Percentiles rank a stretch among this genome's conserved stretches.
These are phyloP conservation scores for Leccinellum albellum DNA, from an alignment of 768 basidiomycete species.

Conservation along the genomic window DNA sequence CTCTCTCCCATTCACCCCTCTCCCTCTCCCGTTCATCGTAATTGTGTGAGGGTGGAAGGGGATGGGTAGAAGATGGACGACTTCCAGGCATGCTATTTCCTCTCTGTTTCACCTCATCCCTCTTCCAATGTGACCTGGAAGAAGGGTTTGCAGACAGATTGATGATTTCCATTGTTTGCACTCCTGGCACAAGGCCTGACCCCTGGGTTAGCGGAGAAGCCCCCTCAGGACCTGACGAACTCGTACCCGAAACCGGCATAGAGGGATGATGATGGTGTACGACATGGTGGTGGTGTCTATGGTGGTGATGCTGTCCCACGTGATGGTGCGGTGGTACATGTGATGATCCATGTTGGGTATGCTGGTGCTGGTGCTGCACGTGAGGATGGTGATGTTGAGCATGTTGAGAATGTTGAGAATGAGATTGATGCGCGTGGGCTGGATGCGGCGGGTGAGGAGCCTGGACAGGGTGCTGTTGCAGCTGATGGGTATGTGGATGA, in stretches of 20 bases:
- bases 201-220: slow-evolving; percentile 34
- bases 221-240: slow-evolving; percentile 26
- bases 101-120: slow-evolving; percentile 30
- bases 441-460: slow-evolving; percentile 26
- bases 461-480: slow-evolving; percentile 20
- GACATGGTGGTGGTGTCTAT: slow-evolving; percentile 36
- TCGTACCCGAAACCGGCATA: slow-evolving; percentile 16
- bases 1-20: slow-evolving; percentile 22
- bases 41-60: slow-evolving; percentile 24
- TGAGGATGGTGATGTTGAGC: slow-evolving; percentile 18
- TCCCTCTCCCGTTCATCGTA: slow-evolving; percentile 29
- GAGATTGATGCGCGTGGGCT: slow-evolving; percentile 27
- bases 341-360: slow-evolving; percentile 28
- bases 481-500: slow-evolving; percentile 35
- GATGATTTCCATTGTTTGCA: slow-evolving; percentile 50
- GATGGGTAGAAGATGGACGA: slow-evolving; percentile 39
- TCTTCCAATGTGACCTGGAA: slow-evolving; percentile 38
- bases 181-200: slow-evolving; percentile 32
- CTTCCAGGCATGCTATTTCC: slow-evolving; percentile 29
- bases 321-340: slow-evolving; percentile 42
- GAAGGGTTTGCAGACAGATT: slow-evolving; percentile 38
- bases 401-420: slow-evolving; percentile 35
- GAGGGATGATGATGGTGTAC: slow-evolving; percentile 46
- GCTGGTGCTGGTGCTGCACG: slow-evolving; percentile 32
- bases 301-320: slow-evolving; percentile 51